phyloP scores from a whole-genome alignment of 2,329 filamentous ascomycete genomes.

The Fusarium albidum region DNA sequence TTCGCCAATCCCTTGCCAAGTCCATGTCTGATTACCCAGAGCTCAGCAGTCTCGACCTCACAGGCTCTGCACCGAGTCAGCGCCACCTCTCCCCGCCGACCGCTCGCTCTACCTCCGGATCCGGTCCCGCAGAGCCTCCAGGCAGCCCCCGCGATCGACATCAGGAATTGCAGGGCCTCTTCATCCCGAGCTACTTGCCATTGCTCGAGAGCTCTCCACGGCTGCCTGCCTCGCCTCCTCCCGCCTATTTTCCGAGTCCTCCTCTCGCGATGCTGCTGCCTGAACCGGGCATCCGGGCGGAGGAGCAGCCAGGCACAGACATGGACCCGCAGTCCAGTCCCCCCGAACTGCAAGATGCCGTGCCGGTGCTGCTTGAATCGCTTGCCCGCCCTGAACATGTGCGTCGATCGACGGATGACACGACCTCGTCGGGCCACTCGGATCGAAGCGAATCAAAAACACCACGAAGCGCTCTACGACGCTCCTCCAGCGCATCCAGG shows the following conservation, averaged over 20 bases:
- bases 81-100: slow-evolving; percentile 44
- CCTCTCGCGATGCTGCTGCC: slow-evolving; percentile 37
- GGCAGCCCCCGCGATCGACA: slow-evolving; percentile 63
- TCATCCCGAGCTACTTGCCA: slow-evolving; percentile 69
- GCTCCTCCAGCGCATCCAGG: slow-evolving; percentile 61
- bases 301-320: slow-evolving; percentile 35
- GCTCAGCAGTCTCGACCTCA: slow-evolving; percentile 50
- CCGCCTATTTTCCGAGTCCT: slow-evolving; percentile 25
- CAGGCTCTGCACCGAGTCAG: slow-evolving; percentile 40
- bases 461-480: slow-evolving; percentile 65
- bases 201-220: slow-evolving; percentile 59
- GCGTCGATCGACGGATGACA: slow-evolving; percentile 55
- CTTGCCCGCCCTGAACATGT: slow-evolving; percentile 46
- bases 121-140: slow-evolving; percentile 43
- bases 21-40: slow-evolving; percentile 55
- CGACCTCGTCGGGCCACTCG: slow-evolving; percentile 60
- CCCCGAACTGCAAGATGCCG: slow-evolving; percentile 25
- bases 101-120: slow-evolving; percentile 40
- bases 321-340: slow-evolving; percentile 32
- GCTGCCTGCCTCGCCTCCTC: slow-evolving; percentile 31
- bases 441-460: slow-evolving; percentile 59
- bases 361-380: slow-evolving; percentile 29
- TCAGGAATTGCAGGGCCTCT: slow-evolving; percentile 67
- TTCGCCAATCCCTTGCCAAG: slow-evolving; percentile 56
- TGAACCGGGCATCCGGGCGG: slow-evolving; percentile 36